Conservation (phyloP, 805 yeast species). For the Starmerella ratchasimensis region DNA sequence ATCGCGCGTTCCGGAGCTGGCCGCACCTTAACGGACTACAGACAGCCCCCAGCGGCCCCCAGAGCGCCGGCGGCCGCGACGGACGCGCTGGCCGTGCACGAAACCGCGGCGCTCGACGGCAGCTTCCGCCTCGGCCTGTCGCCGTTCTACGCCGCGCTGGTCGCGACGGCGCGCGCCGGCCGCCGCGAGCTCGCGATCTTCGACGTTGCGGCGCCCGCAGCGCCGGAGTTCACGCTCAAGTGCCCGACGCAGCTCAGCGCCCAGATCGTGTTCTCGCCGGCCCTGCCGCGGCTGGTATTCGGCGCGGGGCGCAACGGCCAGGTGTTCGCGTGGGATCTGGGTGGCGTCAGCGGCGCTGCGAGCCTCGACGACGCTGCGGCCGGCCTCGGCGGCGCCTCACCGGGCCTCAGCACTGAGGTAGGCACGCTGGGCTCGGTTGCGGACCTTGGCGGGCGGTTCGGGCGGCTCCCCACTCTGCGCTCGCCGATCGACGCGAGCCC, state of each 20-base stretch:
- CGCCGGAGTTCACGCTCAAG: conserved; percentile 31
- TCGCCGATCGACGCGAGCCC: conserved; percentile 27
- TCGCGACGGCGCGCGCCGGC: neutral
- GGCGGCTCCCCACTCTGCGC: conserved; percentile 23
- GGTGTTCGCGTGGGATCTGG: conserved; percentile 72
- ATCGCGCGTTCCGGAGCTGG: conserved; percentile 20
- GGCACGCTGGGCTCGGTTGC: conserved; percentile 42
- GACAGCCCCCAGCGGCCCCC: conserved; percentile 24
- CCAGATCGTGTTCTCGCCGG: conserved; percentile 29
- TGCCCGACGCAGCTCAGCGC: conserved; percentile 31
- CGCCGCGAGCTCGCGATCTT: conserved; percentile 5
- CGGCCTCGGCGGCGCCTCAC: too few species aligned
- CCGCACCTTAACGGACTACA: conserved; percentile 14
- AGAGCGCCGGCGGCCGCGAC: neutral
- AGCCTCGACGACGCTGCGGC: too few species aligned
- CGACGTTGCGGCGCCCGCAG: neutral
- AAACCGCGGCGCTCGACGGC: neutral
- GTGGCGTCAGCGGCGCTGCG: too few species aligned
- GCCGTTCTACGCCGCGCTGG: neutral
- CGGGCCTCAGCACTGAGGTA: too few species aligned
- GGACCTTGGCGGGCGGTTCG: conserved; percentile 22
- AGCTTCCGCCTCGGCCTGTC: neutral
- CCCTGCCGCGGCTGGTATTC: conserved; percentile 23
- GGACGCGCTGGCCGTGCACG: neutral
- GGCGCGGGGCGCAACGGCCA: conserved; percentile 78